Conservation (phyloP, 208 protist species). For the Trypanosoma rangeli region DNA sequence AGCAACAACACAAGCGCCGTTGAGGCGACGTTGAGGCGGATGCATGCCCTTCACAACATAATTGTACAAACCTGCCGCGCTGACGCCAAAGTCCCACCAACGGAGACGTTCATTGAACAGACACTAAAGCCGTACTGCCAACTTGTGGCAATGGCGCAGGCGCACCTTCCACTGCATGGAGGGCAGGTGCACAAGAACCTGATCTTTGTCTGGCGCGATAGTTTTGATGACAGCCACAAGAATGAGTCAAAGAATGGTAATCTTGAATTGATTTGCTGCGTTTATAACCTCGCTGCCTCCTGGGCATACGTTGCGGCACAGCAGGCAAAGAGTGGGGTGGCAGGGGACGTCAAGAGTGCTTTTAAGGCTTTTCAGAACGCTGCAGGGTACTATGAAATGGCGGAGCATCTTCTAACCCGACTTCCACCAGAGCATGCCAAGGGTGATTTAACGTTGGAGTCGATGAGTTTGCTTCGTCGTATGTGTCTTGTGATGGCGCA, state of each 20-base stretch:
- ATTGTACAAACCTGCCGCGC: slow-evolving; percentile 63
- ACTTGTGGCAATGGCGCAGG: slow-evolving; percentile 70
- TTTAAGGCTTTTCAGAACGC: slow-evolving; percentile 79
- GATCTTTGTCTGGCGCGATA: slow-evolving; percentile 64
- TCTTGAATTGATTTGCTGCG: slow-evolving; percentile 71
- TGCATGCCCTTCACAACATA: slow-evolving; percentile 62
- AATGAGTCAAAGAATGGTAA: slow-evolving; percentile 69
- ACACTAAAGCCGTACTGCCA: slow-evolving; percentile 72
- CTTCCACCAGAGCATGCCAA: slow-evolving; percentile 65
- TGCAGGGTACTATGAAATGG: slow-evolving; percentile 81
- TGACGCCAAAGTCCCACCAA: slow-evolving; percentile 54
- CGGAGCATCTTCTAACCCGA: slow-evolving; percentile 45
- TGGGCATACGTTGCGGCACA: slow-evolving; percentile 51
- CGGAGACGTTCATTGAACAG: slow-evolving; percentile 61
- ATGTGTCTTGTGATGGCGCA: slow-evolving; percentile 70
- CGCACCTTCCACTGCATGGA: slow-evolving; percentile 67
- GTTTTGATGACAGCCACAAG: slow-evolving; percentile 64
- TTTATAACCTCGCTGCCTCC: slow-evolving; percentile 85
- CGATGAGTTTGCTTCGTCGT: slow-evolving; percentile 48
- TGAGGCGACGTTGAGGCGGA: slow-evolving; percentile 58
- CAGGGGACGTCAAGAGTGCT: slow-evolving; percentile 63
- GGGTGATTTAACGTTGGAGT: slow-evolving; percentile 63
- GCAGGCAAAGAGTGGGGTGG: slow-evolving; percentile 38
- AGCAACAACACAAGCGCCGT: slow-evolving; percentile 63
- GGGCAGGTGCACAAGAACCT: slow-evolving; percentile 57